These are phyloP conservation scores for Arthroderma sp. DNA, from an alignment of 2,329 filamentous ascomycete genomes.

Conservation along the genomic window DNA sequence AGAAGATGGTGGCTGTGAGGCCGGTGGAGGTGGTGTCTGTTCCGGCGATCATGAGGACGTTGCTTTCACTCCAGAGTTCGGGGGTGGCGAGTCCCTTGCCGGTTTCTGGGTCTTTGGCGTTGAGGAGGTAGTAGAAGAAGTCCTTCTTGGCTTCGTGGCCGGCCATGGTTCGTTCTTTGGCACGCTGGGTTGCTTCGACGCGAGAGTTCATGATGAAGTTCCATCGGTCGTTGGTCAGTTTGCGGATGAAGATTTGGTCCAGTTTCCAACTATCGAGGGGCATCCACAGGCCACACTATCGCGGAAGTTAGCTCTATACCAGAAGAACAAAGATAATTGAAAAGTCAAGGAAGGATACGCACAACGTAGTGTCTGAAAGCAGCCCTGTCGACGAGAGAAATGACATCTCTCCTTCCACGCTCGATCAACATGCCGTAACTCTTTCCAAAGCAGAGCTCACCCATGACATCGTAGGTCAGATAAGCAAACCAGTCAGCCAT, in stretches of 20 bases:
- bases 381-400: slow-evolving; percentile 55
- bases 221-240: slow-evolving; percentile 15
- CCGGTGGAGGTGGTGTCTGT: slow-evolving; percentile 33
- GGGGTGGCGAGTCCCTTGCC: slow-evolving; percentile 33
- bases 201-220: slow-evolving; percentile 15
- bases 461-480: slow-evolving; percentile 28
- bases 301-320: slow-evolving; percentile 10
- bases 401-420: slow-evolving; percentile 47
- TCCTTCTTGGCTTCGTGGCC: slow-evolving; percentile 32
- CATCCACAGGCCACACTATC: slow-evolving; percentile 15
- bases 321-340: slow-evolving; percentile 37
- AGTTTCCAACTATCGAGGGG: slow-evolving; percentile 14
- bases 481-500: slow-evolving; percentile 23
- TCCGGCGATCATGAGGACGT: slow-evolving; percentile 40
- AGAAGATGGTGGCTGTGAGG: slow-evolving; percentile 30
- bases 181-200: slow-evolving; percentile 35
- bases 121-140: slow-evolving; percentile 38
- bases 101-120: slow-evolving; percentile 38
- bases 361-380: slow-evolving; percentile 42
- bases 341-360: slow-evolving; percentile 44
- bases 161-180: slow-evolving; percentile 18
- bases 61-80: slow-evolving; percentile 40
- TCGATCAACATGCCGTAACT: slow-evolving; percentile 33
- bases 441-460: slow-evolving; percentile 27
- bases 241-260: slow-evolving; percentile 15